These are phyloP conservation scores for Backusella tarrabulga DNA, from an alignment of 192 early-diverging fungal genomes.

Conservation along the genomic window DNA sequence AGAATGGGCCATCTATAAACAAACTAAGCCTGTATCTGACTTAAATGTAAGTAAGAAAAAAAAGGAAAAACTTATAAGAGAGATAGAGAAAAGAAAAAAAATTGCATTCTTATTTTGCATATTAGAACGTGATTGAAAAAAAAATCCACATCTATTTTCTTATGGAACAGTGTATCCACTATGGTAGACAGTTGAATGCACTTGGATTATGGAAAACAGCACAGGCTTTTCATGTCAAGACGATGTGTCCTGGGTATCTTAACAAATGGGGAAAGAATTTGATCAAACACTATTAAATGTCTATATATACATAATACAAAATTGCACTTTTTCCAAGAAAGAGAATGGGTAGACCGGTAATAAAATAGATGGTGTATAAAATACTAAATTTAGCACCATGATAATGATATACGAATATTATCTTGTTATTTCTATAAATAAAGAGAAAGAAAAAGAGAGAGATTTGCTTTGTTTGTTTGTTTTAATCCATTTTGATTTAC, in stretches of 20 bases:
- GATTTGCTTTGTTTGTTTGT: background rate
- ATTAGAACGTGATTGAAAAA: conserved; percentile 50
- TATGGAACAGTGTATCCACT: conserved; percentile 53
- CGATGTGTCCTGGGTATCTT: conserved; percentile 28
- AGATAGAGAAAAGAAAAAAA: too few relatives aligned
- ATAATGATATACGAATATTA: too few relatives aligned
- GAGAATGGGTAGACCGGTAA: too few relatives aligned
- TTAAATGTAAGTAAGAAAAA: conserved; percentile 38
- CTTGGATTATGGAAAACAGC: conserved; percentile 50
- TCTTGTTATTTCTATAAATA: background rate
- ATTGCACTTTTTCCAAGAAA: too few relatives aligned
- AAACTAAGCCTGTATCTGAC: conserved; percentile 22
- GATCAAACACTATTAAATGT: conserved; percentile 6
- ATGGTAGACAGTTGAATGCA: conserved; percentile 47
- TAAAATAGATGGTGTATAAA: background rate
- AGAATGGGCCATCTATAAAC: conserved; percentile 40
- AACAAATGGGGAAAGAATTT: conserved; percentile 33
- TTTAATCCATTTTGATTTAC: background rate
- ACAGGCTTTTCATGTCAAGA: conserved; percentile 38
- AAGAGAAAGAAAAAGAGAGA: too few relatives aligned
- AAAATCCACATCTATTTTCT: conserved; percentile 54
- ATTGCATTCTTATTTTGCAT: conserved; percentile 9
- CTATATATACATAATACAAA: too few relatives aligned
- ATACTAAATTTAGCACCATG: background rate
- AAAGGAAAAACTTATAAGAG: too few relatives aligned